Percentiles rank a stretch among this genome's conserved stretches.
Evolutionary conservation across 495 filamentous ascomycete species (phyloP).

Genomic region (Monascus purpureus): DNA sequence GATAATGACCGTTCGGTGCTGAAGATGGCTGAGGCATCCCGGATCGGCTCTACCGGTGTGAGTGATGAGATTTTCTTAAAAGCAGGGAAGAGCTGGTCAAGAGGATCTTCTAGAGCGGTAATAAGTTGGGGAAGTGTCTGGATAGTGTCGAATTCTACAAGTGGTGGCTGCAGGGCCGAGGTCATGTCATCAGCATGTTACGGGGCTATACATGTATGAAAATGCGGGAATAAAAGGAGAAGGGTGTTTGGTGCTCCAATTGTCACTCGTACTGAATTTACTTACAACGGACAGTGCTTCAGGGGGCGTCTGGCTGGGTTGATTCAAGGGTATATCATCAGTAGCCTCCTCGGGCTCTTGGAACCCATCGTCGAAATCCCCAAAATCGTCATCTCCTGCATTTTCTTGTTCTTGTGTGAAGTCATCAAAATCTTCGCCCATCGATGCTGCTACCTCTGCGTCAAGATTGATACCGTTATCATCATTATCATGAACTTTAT

Average conservation of each 20-base stretch:
- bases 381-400: constrained; percentile 58
- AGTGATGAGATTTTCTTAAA: constrained; percentile 26
- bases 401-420: constrained; percentile 73
- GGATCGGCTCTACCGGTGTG: constrained; percentile 29
- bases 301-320: constrained; percentile 14
- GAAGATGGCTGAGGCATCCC: constrained; percentile 33
- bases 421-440: constrained; percentile 90
- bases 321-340: constrained; percentile 16
- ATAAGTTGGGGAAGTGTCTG: constrained; percentile 36
- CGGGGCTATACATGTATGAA: neutral
- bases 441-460: constrained; percentile 23
- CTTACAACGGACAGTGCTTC: constrained; percentile 37
- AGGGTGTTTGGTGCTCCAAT: neutral
- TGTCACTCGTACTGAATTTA: constrained; percentile 8
- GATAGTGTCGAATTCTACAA: constrained; percentile 58
- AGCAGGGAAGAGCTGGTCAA: constrained; percentile 42
- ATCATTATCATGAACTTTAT: constrained; percentile 7
- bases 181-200: constrained; percentile 1
- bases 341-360: constrained; percentile 43
- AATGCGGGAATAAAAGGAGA: neutral
- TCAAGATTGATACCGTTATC: constrained; percentile 20
- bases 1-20: constrained; percentile 59
- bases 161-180: constrained; percentile 38
- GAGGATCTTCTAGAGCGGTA: constrained; percentile 29
- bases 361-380: constrained; percentile 82